A percentile compares a stretch with the other conserved stretches of the same genome.
Evolutionary conservation across 2,329 filamentous ascomycete species (phyloP).

Genomic region (Eutypella sp.): DNA sequence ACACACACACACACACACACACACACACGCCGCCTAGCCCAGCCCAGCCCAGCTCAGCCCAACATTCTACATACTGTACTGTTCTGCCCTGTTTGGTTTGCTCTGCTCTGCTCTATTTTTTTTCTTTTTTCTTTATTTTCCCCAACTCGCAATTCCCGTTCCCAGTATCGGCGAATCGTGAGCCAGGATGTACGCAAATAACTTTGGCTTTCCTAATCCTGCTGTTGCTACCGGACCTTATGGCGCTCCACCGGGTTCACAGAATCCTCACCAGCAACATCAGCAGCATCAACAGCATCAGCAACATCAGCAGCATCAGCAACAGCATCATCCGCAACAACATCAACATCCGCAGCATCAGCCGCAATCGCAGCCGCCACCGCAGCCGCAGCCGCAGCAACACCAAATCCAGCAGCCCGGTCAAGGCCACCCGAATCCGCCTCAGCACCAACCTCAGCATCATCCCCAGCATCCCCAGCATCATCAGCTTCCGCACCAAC

Average conservation of each 20-base stretch:
- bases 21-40: too few relatives aligned
- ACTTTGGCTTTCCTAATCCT: slow-evolving; percentile 51
- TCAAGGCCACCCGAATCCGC: slow-evolving; percentile 27
- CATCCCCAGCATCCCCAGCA: background rate
- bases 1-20: too few relatives aligned
- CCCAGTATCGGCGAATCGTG: slow-evolving; percentile 21
- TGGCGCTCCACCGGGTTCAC: slow-evolving; percentile 38
- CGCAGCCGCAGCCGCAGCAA: background rate
- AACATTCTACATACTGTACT: too few relatives aligned
- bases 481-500: slow-evolving; percentile 23
- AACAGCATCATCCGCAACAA: slow-evolving; percentile 26
- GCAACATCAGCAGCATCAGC: slow-evolving; percentile 34
- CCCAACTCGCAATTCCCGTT: background rate
- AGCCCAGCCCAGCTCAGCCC: too few relatives aligned
- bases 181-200: slow-evolving; percentile 52
- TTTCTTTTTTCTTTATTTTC: too few relatives aligned
- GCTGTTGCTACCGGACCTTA: slow-evolving; percentile 48
- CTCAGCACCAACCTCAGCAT: slow-evolving; percentile 21
- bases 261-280: slow-evolving; percentile 42
- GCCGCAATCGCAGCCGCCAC: slow-evolving; percentile 28
- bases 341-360: slow-evolving; percentile 11
- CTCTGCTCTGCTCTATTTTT: too few relatives aligned
- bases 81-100: too few relatives aligned
- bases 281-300: slow-evolving; percentile 16
- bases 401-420: slow-evolving; percentile 27